Evolutionary conservation across 192 early-diverging fungal genomes (phyloP).

Genomic region (Coemansia sp.): DNA sequence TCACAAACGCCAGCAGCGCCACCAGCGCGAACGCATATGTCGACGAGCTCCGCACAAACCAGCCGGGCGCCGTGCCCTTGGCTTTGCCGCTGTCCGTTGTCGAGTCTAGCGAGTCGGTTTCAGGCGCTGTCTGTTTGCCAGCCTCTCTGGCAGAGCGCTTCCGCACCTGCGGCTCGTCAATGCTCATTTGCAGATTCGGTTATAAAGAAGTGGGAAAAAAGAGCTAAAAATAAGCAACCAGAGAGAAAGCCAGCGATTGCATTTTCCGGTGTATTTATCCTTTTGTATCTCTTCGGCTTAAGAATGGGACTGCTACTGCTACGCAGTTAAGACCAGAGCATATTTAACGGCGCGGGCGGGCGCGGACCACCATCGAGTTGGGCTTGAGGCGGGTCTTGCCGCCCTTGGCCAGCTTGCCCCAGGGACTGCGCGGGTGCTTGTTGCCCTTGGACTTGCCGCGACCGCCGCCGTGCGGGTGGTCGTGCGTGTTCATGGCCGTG

Average conservation of each 20-base stretch:
- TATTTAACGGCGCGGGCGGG: slow-evolving; percentile 47
- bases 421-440: slow-evolving; percentile 81
- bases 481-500: slow-evolving; percentile 89
- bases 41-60: slow-evolving; percentile 31
- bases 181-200: slow-evolving; percentile 27
- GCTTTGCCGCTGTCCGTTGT: too few relatives aligned
- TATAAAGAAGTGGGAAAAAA: neutral
- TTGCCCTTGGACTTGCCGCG: slow-evolving; percentile 89
- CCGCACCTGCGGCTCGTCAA: slow-evolving; percentile 26
- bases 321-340: too few relatives aligned
- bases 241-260: too few relatives aligned
- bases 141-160: slow-evolving; percentile 10
- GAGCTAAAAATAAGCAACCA: neutral
- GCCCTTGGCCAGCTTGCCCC: slow-evolving; percentile 92
- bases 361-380: slow-evolving; percentile 66
- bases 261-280: too few relatives aligned
- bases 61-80: neutral
- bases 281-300: too few relatives aligned
- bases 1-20: slow-evolving; percentile 53
- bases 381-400: slow-evolving; percentile 72
- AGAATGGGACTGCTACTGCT: too few relatives aligned
- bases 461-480: slow-evolving; percentile 99
- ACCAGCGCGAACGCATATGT: slow-evolving; percentile 31
- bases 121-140: neutral
- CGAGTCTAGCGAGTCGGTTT: neutral